A percentile compares a stretch with the other conserved stretches of the same genome.
Conservation (phyloP, 2,329 filamentous ascomycete genomes). For the Colletotrichum neosansevieriae region DNA sequence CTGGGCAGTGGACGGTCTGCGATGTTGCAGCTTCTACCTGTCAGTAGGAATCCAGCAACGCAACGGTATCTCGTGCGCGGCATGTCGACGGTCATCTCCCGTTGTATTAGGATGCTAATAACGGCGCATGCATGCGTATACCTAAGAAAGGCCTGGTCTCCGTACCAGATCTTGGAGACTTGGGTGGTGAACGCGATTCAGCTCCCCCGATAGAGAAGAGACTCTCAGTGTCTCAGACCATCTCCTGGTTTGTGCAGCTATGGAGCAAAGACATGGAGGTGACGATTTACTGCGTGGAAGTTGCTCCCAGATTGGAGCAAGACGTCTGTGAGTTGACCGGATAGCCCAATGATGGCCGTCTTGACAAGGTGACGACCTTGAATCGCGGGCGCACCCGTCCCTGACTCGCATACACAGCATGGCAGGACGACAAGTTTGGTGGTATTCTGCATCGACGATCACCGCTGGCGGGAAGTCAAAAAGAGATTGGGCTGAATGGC, state of each 20-base stretch:
- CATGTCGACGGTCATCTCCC: slow-evolving; percentile 5
- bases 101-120: slow-evolving; percentile 7
- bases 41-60: background rate
- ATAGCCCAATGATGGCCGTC: slow-evolving; percentile 14
- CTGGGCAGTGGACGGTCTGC: slow-evolving; percentile 34
- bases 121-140: slow-evolving; percentile 8
- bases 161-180: slow-evolving; percentile 1
- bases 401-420: slow-evolving; percentile 3
- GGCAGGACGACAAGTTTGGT: background rate
- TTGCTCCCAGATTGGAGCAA: slow-evolving; percentile 8
- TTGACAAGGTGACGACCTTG: slow-evolving; percentile 2
- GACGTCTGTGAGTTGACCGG: slow-evolving; percentile 1
- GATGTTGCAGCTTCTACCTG: slow-evolving; percentile 11
- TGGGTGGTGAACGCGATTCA: slow-evolving; percentile 23
- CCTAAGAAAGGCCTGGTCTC: slow-evolving; percentile 2
- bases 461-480: slow-evolving; percentile 5
- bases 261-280: slow-evolving; percentile 18
- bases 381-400: slow-evolving; percentile 8
- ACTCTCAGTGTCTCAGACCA: slow-evolving; percentile 32
- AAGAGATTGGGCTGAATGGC: background rate
- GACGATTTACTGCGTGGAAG: slow-evolving; percentile 3
- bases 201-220: slow-evolving; percentile 12
- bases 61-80: background rate
- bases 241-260: slow-evolving; percentile 25
- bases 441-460: slow-evolving; percentile 20